Evolutionary conservation across 176 grass and related monocot species (phyloP), one percentile per base, ranked within the genome.

Genomic region (Pharus latifolius): DNA sequence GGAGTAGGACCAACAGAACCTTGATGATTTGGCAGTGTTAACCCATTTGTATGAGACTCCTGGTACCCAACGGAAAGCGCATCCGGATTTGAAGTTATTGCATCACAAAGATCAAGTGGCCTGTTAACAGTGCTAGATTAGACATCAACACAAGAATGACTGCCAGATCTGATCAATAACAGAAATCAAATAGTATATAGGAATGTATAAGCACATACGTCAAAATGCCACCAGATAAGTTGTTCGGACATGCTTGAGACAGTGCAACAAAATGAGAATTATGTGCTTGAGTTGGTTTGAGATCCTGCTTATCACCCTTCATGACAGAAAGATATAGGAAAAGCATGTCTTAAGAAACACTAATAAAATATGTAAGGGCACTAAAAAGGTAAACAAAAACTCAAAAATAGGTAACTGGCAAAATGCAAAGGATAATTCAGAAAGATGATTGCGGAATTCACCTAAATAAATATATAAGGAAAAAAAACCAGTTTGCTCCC

Each of bases 51-150:
- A 70, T 87, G 83, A 79, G 54, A 38, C 52, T 74, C 80, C 24
- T 78, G 78, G 74, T 85, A 83, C 49, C 78, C 78, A 67, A 75
- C 51, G 27, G 83, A 53, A 57, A 69, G 11, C 44, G 77, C 31
- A 80, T 98, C 94, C 58, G 76, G 70, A 46, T 73, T 90, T 32
- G 81, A 72, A 76, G 70, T 61, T 44, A 63, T 59, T 70, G 48
- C 72, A 65, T 98, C 89, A 78, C 89, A 90, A 42, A 98, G 75
- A 93, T 98, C 94, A 87, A 98, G 86, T 66, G 94, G 94, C 86
- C 94, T 98, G 81, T 85, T 66, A 18, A 63, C 15, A 78, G 56
- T 11, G 22, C 33, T 13, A 65, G 48, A 75, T 73, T 69, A 82
- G 40, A 78, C 47, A 79, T 57, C 32, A 74, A 25, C 15, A 80